Conservation (phyloP, 805 yeast genomes). For the Metschnikowia lachancei region DNA sequence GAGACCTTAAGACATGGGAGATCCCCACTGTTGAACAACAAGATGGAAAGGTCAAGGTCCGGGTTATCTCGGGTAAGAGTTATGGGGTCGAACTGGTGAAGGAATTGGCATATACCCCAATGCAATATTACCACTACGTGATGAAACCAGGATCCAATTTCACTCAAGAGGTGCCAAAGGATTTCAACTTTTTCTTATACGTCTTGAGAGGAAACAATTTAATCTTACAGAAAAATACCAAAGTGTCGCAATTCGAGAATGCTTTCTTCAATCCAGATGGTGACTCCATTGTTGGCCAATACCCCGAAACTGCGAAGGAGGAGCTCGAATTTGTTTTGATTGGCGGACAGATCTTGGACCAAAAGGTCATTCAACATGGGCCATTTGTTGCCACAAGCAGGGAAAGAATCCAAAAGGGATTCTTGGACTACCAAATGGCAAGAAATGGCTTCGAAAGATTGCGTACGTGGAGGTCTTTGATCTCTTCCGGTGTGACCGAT, state of each 20-base stretch:
- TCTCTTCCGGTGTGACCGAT: constrained; percentile 41
- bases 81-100: constrained; percentile 72
- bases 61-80: constrained; percentile 74
- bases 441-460: constrained; percentile 70
- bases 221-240: constrained; percentile 39
- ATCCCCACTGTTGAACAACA: constrained; percentile 67
- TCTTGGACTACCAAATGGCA: constrained; percentile 66
- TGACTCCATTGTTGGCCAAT: constrained; percentile 51
- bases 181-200: constrained; percentile 70
- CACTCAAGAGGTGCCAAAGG: constrained; percentile 54
- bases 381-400: constrained; percentile 81
- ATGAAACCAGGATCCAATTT: constrained; percentile 65
- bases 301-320: constrained; percentile 36
- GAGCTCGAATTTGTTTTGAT: constrained; percentile 63
- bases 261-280: constrained; percentile 73
- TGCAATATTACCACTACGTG: constrained; percentile 62
- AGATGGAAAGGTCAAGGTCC: constrained; percentile 59
- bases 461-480: constrained; percentile 54
- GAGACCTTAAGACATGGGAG: constrained; percentile 68
- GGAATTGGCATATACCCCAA: constrained; percentile 80
- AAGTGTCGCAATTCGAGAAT: constrained; percentile 42
- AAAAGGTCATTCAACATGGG: constrained; percentile 80
- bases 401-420: constrained; percentile 65
- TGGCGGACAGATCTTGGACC: constrained; percentile 73
- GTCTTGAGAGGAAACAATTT: constrained; percentile 58